Conservation (phyloP, 169 alveolate species). For the Plasmodium vivax region DNA sequence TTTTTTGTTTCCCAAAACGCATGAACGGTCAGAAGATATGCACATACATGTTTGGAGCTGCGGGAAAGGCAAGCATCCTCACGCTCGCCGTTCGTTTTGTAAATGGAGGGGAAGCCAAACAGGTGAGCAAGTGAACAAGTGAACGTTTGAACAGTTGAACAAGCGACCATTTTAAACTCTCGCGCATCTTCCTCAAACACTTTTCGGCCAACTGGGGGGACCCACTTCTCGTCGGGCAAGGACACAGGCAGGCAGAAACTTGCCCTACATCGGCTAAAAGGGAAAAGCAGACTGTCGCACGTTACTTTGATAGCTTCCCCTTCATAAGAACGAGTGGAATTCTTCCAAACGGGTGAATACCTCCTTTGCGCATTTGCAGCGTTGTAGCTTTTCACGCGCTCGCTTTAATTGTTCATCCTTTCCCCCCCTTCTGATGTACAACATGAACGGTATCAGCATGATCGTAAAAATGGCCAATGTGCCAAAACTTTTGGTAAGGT, state of each 20-base stretch:
- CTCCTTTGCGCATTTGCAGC: not conserved
- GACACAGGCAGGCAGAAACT: not conserved
- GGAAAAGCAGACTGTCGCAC: not conserved
- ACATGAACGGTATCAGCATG: slow-evolving; percentile 30
- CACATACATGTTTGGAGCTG: not conserved
- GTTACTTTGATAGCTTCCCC: not conserved
- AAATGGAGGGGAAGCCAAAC: not conserved
- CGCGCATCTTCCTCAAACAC: not conserved
- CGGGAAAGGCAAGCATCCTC: not conserved
- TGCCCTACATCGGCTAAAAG: not conserved
- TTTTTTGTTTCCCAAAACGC: not conserved
- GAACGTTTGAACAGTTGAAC: not conserved
- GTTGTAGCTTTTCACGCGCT: not conserved
- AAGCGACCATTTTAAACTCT: not conserved
- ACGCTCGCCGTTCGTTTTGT: not conserved
- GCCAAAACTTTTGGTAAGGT: slow-evolving; percentile 60
- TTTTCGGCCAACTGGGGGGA: not conserved
- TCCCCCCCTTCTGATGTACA: not conserved
- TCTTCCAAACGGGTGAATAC: not conserved
- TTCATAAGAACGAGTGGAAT: not conserved
- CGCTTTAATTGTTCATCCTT: not conserved
- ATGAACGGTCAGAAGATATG: not conserved
- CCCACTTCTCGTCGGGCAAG: not conserved
- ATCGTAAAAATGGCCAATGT: slow-evolving; percentile 12
- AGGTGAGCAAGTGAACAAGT: not conserved